These are phyloP conservation scores for Clonostachys byssicola DNA, from an alignment of 2,329 filamentous ascomycete species.

Conservation along the genomic window DNA sequence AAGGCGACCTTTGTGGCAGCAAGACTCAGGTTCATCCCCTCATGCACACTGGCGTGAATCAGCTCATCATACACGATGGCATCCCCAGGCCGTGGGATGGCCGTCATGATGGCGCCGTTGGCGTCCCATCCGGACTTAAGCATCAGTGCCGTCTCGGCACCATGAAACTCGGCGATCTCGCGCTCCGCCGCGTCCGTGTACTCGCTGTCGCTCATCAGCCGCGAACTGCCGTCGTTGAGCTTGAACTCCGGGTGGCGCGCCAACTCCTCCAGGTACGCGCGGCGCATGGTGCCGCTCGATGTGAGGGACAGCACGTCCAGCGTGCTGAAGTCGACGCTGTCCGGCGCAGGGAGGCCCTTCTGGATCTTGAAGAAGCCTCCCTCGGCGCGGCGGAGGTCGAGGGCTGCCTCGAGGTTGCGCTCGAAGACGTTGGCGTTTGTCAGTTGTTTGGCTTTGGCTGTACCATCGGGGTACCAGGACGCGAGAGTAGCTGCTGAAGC, in stretches of 20 bases:
- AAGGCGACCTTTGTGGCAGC: constrained; percentile 40
- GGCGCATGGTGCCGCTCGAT: constrained; percentile 37
- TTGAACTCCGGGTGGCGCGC: constrained; percentile 32
- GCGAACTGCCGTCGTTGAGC: constrained; percentile 48
- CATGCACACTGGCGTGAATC: constrained; percentile 63
- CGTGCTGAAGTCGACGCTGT: constrained; percentile 52
- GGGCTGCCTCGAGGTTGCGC: constrained; percentile 21
- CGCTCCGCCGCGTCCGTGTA: constrained; percentile 48
- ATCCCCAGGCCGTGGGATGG: constrained; percentile 47
- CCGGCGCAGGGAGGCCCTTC: constrained; percentile 1
- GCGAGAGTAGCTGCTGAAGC: not conserved
- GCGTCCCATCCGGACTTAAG: constrained; percentile 56
- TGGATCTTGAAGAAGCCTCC: constrained; percentile 15
- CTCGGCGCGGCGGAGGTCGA: constrained; percentile 16
- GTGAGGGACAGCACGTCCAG: constrained; percentile 62
- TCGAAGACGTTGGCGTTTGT: not conserved
- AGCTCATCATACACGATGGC: constrained; percentile 60
- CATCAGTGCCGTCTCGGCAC: constrained; percentile 50
- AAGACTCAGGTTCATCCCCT: constrained; percentile 56
- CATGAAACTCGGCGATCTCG: constrained; percentile 60
- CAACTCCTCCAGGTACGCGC: constrained; percentile 43
- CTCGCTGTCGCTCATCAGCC: constrained; percentile 60
- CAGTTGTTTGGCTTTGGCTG: not conserved
- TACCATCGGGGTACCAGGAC: not conserved
- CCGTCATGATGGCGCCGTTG: constrained; percentile 44